Evolutionary conservation across 805 yeast species (phyloP).

Genomic region (Clavispora fructus): DNA sequence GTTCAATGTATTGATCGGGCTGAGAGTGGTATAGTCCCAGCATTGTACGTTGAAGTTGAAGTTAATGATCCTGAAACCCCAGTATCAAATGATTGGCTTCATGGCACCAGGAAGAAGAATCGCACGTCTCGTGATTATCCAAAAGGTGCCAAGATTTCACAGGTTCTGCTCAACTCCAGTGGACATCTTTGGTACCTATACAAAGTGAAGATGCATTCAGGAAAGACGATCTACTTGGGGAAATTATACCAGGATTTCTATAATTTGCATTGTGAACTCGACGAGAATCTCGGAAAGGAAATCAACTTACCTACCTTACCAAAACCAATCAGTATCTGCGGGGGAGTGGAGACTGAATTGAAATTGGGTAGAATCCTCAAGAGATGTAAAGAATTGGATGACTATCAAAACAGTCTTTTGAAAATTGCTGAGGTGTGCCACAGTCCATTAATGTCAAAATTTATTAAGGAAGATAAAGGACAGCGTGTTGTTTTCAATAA

Average conservation of each 20-base stretch:
- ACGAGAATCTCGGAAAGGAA: not conserved
- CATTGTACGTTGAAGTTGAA: slow-evolving; percentile 34
- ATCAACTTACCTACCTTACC: slow-evolving; percentile 26
- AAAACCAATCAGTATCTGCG: slow-evolving; percentile 17
- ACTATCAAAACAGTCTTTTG: slow-evolving; percentile 20
- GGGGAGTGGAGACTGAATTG: not conserved
- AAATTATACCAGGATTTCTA: slow-evolving; percentile 36
- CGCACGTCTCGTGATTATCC: slow-evolving; percentile 4
- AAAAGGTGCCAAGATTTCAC: slow-evolving; percentile 15
- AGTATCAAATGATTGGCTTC: slow-evolving; percentile 28
- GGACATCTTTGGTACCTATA: slow-evolving; percentile 31
- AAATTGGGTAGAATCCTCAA: slow-evolving; percentile 7
- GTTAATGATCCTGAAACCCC: slow-evolving; percentile 35
- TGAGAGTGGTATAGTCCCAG: slow-evolving; percentile 32
- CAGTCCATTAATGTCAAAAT: slow-evolving; percentile 4
- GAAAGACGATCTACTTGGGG: slow-evolving; percentile 18
- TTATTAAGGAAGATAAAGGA: slow-evolving; percentile 4
- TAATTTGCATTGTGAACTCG: slow-evolving; percentile 20
- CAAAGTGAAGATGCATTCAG: slow-evolving; percentile 17
- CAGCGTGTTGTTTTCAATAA: not conserved
- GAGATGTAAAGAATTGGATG: slow-evolving; percentile 21
- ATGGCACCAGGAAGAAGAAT: slow-evolving; percentile 1
- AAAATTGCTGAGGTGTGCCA: slow-evolving; percentile 2
- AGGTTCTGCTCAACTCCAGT: slow-evolving; percentile 22
- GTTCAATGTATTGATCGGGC: slow-evolving; percentile 24